A percentile compares a stretch with the other conserved stretches of the same genome.
phyloP scores from a whole-genome alignment of 2,329 filamentous ascomycete species.

The Raffaelea arxii region DNA sequence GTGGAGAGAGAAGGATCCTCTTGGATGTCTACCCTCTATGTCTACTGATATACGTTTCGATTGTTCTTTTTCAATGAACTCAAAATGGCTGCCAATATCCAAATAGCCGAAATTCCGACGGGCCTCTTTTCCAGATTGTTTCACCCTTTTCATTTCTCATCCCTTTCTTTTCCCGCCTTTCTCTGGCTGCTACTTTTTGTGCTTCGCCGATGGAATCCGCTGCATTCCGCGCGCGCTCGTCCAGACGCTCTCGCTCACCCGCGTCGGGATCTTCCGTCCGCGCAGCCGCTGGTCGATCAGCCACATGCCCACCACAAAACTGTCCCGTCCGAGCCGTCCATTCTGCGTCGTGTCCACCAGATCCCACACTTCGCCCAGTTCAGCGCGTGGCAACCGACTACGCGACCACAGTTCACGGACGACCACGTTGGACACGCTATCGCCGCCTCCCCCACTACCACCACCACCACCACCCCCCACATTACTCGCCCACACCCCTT shows the following conservation, averaged over 20 bases:
- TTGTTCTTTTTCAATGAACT: too few relatives aligned
- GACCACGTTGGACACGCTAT: slow-evolving; percentile 56
- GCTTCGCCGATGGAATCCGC: slow-evolving; percentile 19
- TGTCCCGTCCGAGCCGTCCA: slow-evolving; percentile 52
- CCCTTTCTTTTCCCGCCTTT: too few relatives aligned
- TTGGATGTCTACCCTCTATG: too few relatives aligned
- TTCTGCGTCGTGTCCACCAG: slow-evolving; percentile 51
- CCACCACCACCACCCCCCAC: slow-evolving; percentile 39
- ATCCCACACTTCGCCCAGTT: slow-evolving; percentile 68
- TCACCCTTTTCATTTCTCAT: too few relatives aligned
- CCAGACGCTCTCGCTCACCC: slow-evolving; percentile 68
- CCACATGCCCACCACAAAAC: slow-evolving; percentile 80
- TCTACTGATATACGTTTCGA: too few relatives aligned
- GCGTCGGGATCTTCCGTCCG: slow-evolving; percentile 64
- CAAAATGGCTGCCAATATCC: too few relatives aligned
- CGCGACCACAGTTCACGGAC: slow-evolving; percentile 68
- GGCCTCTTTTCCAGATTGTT: too few relatives aligned
- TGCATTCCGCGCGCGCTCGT: slow-evolving; percentile 48
- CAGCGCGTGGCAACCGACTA: slow-evolving; percentile 56
- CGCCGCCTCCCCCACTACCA: slow-evolving; percentile 12
- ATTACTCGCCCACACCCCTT: slow-evolving; percentile 78
- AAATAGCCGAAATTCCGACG: too few relatives aligned
- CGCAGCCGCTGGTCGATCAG: slow-evolving; percentile 72
- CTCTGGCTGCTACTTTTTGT: background rate
- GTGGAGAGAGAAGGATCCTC: too few relatives aligned